phyloP scores from a whole-genome alignment of 2,329 filamentous ascomycete genomes.

The Cladophialophora bantiana region DNA sequence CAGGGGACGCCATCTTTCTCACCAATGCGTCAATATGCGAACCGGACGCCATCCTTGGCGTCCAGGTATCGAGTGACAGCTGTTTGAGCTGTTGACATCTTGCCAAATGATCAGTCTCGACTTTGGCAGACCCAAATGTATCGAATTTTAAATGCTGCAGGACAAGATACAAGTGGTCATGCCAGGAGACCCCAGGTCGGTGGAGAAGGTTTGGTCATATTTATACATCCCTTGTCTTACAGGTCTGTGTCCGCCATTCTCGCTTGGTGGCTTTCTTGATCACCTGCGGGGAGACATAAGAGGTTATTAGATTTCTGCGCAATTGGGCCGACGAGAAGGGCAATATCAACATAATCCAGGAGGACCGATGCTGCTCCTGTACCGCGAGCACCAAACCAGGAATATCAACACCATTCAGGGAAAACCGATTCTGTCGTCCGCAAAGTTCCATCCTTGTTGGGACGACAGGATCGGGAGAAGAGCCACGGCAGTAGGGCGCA shows the following conservation, averaged over 20 bases:
- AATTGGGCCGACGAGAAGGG: not conserved
- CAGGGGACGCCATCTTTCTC: conserved; percentile 19
- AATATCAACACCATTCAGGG: conserved; percentile 1
- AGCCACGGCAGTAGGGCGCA: not conserved
- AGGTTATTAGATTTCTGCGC: not conserved
- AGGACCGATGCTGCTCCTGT: not conserved
- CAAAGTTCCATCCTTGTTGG: not conserved
- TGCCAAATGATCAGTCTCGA: not conserved
- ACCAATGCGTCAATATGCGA: conserved; percentile 34
- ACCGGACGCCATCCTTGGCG: conserved; percentile 29
- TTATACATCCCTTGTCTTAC: not conserved
- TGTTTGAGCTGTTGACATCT: conserved; percentile 26
- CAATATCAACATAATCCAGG: not conserved
- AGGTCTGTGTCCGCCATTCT: no score
- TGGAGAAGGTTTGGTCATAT: not conserved
- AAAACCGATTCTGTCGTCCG: not conserved
- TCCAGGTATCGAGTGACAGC: conserved; percentile 29
- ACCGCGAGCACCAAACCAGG: not conserved
- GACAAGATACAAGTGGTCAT: not conserved
- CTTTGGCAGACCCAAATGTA: no score
- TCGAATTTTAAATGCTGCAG: not conserved
- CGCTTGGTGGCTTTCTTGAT: no score
- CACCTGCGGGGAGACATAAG: not conserved
- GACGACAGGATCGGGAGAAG: not conserved
- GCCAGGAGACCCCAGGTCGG: not conserved